phyloP scores from a whole-genome alignment of 257 asterid species.

The Marsdenia floribunda region DNA sequence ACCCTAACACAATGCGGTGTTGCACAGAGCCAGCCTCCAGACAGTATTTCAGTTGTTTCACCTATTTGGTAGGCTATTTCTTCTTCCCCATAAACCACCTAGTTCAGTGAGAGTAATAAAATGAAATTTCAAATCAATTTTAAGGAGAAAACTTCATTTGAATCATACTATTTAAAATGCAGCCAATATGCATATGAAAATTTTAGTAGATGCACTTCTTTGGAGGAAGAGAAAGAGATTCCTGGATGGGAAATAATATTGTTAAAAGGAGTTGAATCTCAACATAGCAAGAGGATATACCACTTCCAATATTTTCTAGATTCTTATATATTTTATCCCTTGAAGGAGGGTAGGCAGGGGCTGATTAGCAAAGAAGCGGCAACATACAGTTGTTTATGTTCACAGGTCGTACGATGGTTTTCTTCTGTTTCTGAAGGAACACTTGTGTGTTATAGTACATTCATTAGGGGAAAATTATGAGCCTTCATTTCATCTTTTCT shows the following conservation, averaged over 20 bases:
- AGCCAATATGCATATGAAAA: background rate
- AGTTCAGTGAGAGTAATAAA: slow-evolving; percentile 21
- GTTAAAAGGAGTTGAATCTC: background rate
- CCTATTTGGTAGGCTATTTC: slow-evolving; percentile 93
- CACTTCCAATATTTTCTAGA: background rate
- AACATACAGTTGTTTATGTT: background rate
- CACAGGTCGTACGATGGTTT: background rate
- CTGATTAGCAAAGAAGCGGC: background rate
- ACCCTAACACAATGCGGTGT: slow-evolving; percentile 96
- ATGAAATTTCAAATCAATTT: background rate
- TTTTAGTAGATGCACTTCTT: background rate
- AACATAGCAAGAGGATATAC: background rate
- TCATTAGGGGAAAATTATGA: background rate
- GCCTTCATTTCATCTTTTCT: background rate
- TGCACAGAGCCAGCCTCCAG: slow-evolving; percentile 84
- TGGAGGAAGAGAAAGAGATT: background rate
- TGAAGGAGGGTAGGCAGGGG: too few relatives aligned
- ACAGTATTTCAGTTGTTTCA: slow-evolving; percentile 86
- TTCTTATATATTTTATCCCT: background rate
- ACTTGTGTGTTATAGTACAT: background rate
- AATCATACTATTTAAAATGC: background rate
- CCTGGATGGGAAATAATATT: background rate
- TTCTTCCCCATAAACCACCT: slow-evolving; percentile 84
- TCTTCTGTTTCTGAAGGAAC: too few relatives aligned
- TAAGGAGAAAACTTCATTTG: background rate